phyloP scores from a whole-genome alignment of 176 grass and related monocot species.

The Melocanna baccifera region DNA sequence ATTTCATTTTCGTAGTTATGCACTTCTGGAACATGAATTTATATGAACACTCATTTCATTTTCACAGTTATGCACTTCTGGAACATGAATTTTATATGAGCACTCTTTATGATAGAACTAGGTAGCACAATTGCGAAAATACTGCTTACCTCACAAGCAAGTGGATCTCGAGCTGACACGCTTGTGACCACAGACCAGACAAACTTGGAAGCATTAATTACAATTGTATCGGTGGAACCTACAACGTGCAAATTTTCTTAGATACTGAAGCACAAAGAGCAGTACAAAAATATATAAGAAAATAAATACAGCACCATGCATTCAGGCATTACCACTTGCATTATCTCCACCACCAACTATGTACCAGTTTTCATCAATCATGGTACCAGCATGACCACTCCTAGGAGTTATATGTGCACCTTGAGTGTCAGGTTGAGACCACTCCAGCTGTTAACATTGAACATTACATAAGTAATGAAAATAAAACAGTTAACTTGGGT shows the following conservation, averaged over 20 bases:
- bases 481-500: conserved; percentile 9
- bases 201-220: conserved; percentile 82
- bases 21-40: not conserved
- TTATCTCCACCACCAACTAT: conserved; percentile 99
- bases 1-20: not conserved
- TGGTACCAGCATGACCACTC: conserved; percentile 89
- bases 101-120: not conserved
- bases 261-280: conserved; percentile 1
- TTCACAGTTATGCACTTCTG: not conserved
- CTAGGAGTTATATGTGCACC: conserved; percentile 79
- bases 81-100: conserved; percentile 7
- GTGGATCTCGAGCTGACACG: conserved; percentile 64
- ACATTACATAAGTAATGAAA: conserved; percentile 22
- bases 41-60: not conserved
- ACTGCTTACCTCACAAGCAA: conserved; percentile 86
- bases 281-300: conserved; percentile 1
- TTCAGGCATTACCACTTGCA: conserved; percentile 63
- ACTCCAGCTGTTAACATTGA: conserved; percentile 70
- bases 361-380: conserved; percentile 82
- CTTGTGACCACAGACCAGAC: conserved; percentile 78
- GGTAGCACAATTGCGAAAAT: conserved; percentile 7
- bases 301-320: not conserved
- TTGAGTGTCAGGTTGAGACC: conserved; percentile 93
- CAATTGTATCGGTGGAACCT: conserved; percentile 82
- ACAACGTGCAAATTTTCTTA: conserved; percentile 30